Evolutionary conservation across 306 rosid genomes (phyloP), one percentile per base, ranked within the genome.

Genomic region (Mimosa pudica): DNA sequence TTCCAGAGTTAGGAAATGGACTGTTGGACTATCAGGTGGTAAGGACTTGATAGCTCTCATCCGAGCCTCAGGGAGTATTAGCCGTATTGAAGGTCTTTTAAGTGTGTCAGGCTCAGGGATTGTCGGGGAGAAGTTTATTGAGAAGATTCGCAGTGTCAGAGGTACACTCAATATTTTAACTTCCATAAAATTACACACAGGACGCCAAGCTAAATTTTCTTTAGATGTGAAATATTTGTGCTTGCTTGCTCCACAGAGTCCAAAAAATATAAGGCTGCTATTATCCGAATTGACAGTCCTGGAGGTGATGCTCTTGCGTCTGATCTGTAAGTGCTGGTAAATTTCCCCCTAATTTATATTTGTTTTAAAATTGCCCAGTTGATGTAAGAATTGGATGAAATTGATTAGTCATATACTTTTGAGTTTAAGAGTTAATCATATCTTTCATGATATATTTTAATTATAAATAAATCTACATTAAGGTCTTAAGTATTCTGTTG

Each of bases 241-340:
- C 68, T 62, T 62, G 17, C 82, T 71, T 75, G 76, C 81, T 80
- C 48, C 73, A 77, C 89, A 95, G 99, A 85, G 79, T 92, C 98
- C 46, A 93, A 95, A 77, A 85, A 81, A 85, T 86, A 74, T 67
- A 95, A 95, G 88, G 99, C 99, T 41, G 99, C 86, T 58, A 89
- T 93, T 76, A 91, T 95, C 84, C 91, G 97, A 77, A 95, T 95
- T 86, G 98, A 95, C 87, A 95, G 99, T 83, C 97, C 99, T 58
- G 99, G 99, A 86, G 99, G 99, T 78, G 98, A 93, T 90, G 99
- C 99, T 70, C 97, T 95, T 85, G 97, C 98, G 80, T 92, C 98
- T 82, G 99, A 93, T 88, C 83, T 95, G 99, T 95, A 93, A 91
- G 98, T 95, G 72, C 82, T 81, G 81, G 85, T 76, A 73, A 71